A percentile compares a stretch with the other conserved stretches of the same genome.
Evolutionary conservation across 2,329 filamentous ascomycete species (phyloP).

Genomic region (Mariannaea sp.): DNA sequence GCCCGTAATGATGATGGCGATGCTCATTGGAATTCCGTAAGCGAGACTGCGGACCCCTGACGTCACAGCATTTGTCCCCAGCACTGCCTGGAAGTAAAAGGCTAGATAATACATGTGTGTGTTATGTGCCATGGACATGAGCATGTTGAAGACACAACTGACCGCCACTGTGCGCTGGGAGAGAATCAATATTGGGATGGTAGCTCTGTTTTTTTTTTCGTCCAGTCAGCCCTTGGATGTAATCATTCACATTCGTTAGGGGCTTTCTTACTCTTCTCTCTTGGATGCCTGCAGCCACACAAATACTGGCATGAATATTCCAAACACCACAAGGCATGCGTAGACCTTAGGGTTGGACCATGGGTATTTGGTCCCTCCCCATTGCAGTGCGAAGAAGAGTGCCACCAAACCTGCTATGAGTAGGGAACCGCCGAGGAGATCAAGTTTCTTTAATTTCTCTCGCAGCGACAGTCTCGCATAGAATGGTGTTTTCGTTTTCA

Average conservation of each 20-base stretch:
- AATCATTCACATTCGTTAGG: fast-evolving
- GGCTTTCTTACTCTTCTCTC: constrained; percentile 19
- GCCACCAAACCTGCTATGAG: constrained; percentile 19
- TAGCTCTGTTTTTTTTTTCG: constrained; percentile 6
- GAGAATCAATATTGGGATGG: constrained; percentile 25
- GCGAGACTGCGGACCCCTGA: constrained; percentile 30
- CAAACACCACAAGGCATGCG: constrained; percentile 30
- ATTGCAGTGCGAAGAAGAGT: constrained; percentile 33
- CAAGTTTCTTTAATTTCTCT: constrained; percentile 15
- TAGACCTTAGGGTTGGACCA: constrained; percentile 33
- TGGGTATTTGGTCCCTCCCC: constrained; percentile 29
- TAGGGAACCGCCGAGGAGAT: constrained; percentile 24
- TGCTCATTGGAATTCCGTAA: constrained; percentile 22
- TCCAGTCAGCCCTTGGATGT: background rate
- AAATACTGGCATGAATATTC: constrained; percentile 23
- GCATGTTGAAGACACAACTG: constrained; percentile 23
- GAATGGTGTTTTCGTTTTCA: constrained; percentile 7
- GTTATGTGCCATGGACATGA: constrained; percentile 31
- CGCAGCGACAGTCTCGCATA: background rate
- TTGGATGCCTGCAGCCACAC: constrained; percentile 19
- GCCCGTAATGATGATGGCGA: constrained; percentile 23
- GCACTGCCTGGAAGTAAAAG: constrained; percentile 36
- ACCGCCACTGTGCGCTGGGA: constrained; percentile 24
- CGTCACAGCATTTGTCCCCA: constrained; percentile 15
- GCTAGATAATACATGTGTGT: constrained; percentile 28